A percentile compares a stretch with the other conserved stretches of the same genome.
phyloP scores from a whole-genome alignment of 2,329 filamentous ascomycete genomes.

The Colletotrichum sidae region DNA sequence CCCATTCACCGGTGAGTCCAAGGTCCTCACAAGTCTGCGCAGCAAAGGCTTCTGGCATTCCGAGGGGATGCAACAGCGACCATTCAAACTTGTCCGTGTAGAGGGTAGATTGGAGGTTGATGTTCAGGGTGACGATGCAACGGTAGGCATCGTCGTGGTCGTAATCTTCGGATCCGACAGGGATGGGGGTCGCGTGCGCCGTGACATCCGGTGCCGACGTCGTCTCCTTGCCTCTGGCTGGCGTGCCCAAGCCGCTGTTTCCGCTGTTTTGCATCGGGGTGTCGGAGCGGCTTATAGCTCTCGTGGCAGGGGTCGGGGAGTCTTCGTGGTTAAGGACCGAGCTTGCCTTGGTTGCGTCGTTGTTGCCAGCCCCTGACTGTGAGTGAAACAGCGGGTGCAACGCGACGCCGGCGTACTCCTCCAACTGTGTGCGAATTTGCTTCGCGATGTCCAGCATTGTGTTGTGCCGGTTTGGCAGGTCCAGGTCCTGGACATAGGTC shows the following conservation, averaged over 20 bases:
- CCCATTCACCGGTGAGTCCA: slow-evolving; percentile 91
- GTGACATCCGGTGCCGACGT: slow-evolving; percentile 68
- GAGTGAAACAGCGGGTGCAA: slow-evolving; percentile 91
- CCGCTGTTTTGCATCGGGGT: slow-evolving; percentile 68
- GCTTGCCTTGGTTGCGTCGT: slow-evolving; percentile 46
- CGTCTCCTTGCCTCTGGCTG: slow-evolving; percentile 56
- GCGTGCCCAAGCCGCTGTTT: slow-evolving; percentile 63
- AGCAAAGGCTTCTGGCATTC: slow-evolving; percentile 92
- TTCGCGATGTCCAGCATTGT: slow-evolving; percentile 87
- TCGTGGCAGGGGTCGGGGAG: slow-evolving; percentile 49
- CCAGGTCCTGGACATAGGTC: slow-evolving; percentile 89
- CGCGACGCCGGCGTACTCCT: slow-evolving; percentile 95
- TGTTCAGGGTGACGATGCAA: slow-evolving; percentile 89
- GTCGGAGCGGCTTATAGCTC: slow-evolving; percentile 60
- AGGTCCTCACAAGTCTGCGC: slow-evolving; percentile 93
- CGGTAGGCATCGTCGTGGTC: slow-evolving; percentile 96
- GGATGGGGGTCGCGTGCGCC: slow-evolving; percentile 75
- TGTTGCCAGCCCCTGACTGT: slow-evolving; percentile 47
- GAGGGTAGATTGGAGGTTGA: slow-evolving; percentile 90
- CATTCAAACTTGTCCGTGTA: slow-evolving; percentile 99
- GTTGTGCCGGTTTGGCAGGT: slow-evolving; percentile 80
- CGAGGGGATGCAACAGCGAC: slow-evolving; percentile 92
- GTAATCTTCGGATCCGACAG: slow-evolving; percentile 76
- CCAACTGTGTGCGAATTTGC: slow-evolving; percentile 93
- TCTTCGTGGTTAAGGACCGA: slow-evolving; percentile 50